Evolutionary conservation across 2,329 filamentous ascomycete genomes (phyloP).

Genomic region (Lachnellula hyalina): DNA sequence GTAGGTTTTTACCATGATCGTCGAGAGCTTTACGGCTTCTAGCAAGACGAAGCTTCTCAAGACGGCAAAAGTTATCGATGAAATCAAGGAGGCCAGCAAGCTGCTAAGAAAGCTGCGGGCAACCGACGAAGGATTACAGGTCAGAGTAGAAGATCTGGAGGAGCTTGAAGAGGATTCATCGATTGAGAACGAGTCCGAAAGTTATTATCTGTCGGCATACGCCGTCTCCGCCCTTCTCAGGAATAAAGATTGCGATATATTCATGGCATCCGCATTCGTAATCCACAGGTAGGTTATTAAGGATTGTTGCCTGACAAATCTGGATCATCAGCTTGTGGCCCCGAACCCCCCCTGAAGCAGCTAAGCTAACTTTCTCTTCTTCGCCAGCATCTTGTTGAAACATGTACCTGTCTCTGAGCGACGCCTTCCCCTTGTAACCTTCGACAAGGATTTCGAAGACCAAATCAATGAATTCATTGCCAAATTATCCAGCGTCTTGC

Average conservation of each 20-base stretch:
- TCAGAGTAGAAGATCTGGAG: conserved; percentile 6
- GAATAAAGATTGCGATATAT: conserved; percentile 23
- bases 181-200: conserved; percentile 31
- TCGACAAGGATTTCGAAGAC: conserved; percentile 29
- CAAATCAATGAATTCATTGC: conserved; percentile 36
- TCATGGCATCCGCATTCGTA: conserved; percentile 36
- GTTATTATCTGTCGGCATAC: conserved; percentile 26
- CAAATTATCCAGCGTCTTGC: conserved; percentile 32
- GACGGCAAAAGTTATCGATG: conserved; percentile 9
- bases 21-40: conserved; percentile 32
- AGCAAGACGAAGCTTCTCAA: conserved; percentile 16
- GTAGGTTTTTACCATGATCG: conserved; percentile 42
- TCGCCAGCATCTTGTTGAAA: conserved; percentile 32
- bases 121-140: not conserved
- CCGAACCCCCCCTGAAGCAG: too few relatives aligned
- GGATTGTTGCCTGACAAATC: too few relatives aligned
- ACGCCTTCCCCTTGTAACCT: conserved; percentile 30
- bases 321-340: too few relatives aligned
- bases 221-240: conserved; percentile 31
- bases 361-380: too few relatives aligned
- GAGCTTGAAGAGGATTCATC: conserved; percentile 15
- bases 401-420: conserved; percentile 38
- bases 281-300: conserved; percentile 29
- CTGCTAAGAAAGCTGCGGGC: conserved; percentile 6
- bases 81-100: conserved; percentile 11